Conservation (phyloP, 225 moss, liverwort and hornwort species). For the Pleurozium schreberi region DNA sequence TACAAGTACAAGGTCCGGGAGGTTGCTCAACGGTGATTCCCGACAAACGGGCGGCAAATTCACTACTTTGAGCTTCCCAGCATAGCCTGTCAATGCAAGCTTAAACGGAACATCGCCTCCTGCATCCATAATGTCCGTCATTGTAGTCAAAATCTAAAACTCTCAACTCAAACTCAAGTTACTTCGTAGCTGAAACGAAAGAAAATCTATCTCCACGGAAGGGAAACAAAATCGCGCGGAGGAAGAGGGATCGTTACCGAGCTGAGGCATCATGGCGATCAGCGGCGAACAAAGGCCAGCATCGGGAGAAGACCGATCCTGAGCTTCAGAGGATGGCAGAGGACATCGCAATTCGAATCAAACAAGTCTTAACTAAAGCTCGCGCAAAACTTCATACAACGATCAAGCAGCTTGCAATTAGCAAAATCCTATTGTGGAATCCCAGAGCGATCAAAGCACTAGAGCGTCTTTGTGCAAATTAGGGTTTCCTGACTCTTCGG, state of each 20-base stretch:
- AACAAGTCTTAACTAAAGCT: neutral
- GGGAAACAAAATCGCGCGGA: neutral
- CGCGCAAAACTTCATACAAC: neutral
- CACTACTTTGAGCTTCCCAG: slow-evolving; percentile 63
- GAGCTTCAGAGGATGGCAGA: neutral
- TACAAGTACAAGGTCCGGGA: slow-evolving; percentile 77
- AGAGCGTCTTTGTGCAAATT: neutral
- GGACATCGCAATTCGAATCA: neutral
- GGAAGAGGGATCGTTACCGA: neutral
- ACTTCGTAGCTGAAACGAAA: neutral
- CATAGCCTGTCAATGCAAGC: slow-evolving; percentile 57
- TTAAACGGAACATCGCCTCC: slow-evolving; percentile 73
- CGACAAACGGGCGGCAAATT: slow-evolving; percentile 40
- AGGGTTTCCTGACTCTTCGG: neutral
- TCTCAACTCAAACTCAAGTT: neutral
- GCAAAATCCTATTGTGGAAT: neutral
- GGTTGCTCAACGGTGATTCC: slow-evolving; percentile 36
- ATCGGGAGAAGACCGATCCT: neutral
- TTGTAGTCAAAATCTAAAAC: neutral
- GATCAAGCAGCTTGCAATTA: neutral
- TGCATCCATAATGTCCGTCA: slow-evolving; percentile 7
- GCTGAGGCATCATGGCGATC: slow-evolving; percentile 13
- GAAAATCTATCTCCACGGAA: neutral
- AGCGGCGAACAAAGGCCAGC: neutral
- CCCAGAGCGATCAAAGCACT: neutral